phyloP scores from a whole-genome alignment of 2,329 filamentous ascomycete species.

The Fusarium torulosum region DNA sequence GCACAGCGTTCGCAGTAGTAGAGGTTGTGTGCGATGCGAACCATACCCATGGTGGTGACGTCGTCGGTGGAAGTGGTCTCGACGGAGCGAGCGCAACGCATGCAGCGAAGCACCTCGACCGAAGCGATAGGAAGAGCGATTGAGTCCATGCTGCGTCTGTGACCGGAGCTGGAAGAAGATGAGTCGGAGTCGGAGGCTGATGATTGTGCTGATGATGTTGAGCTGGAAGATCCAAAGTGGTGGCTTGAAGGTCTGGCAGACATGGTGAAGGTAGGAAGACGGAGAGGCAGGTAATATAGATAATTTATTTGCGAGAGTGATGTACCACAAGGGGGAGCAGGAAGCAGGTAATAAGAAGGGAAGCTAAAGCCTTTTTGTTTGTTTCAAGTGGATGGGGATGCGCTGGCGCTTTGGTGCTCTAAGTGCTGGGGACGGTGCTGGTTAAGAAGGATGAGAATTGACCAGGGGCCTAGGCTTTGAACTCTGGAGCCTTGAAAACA shows the following conservation, averaged over 20 bases:
- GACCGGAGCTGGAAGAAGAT: slow-evolving; percentile 49
- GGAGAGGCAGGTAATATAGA: slow-evolving; percentile 36
- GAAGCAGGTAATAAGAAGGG: slow-evolving; percentile 11
- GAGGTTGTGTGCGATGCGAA: slow-evolving; percentile 73
- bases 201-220: slow-evolving; percentile 38
- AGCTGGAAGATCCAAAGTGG: slow-evolving; percentile 44
- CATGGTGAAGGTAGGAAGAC: slow-evolving; percentile 25
- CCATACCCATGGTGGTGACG: slow-evolving; percentile 69
- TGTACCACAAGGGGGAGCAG: slow-evolving; percentile 7
- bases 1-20: slow-evolving; percentile 76
- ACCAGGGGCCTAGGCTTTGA: slow-evolving; percentile 35
- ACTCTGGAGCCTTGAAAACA: slow-evolving; percentile 41
- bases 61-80: slow-evolving; percentile 73
- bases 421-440: slow-evolving; percentile 29
- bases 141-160: slow-evolving; percentile 65
- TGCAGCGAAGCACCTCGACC: slow-evolving; percentile 72
- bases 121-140: slow-evolving; percentile 60
- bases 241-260: slow-evolving; percentile 40
- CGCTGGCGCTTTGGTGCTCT: slow-evolving; percentile 30
- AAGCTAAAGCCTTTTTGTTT: slow-evolving; percentile 32
- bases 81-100: slow-evolving; percentile 70
- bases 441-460: slow-evolving; percentile 30
- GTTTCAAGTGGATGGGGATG: slow-evolving; percentile 38
- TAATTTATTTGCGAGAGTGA: slow-evolving; percentile 19
- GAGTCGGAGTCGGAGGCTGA: slow-evolving; percentile 42